Percentiles rank a stretch among this genome's conserved stretches.
Conservation (phyloP, 768 basidiomycete genomes). For the Dacryopinax primogenitus region DNA sequence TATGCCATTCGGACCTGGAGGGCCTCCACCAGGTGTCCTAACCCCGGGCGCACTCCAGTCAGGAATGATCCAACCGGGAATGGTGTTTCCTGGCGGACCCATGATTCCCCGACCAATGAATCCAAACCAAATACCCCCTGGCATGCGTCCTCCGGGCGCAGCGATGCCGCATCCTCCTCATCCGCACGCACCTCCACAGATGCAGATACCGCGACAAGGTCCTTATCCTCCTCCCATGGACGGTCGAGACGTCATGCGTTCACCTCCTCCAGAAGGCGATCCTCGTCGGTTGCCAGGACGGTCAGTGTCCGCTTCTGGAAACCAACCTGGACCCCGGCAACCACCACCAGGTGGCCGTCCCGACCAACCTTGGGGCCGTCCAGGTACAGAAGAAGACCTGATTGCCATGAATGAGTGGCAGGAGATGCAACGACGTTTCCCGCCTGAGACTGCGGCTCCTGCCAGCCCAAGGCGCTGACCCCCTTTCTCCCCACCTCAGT, state of each 20-base stretch:
- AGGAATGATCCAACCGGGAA: slow-evolving; percentile 15
- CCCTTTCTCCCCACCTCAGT: not conserved
- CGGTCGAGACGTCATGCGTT: not conserved
- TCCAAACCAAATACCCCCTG: slow-evolving; percentile 18
- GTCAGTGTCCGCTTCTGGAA: not conserved
- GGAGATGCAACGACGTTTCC: slow-evolving; percentile 2
- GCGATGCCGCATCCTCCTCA: slow-evolving; percentile 1
- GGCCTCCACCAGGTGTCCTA: not conserved
- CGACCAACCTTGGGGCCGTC: not conserved
- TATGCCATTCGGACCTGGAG: not conserved
- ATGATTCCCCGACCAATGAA: slow-evolving; percentile 12
- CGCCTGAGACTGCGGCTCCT: not conserved
- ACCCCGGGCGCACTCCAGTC: slow-evolving; percentile 12
- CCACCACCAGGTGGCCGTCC: not conserved
- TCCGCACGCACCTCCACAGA: not conserved
- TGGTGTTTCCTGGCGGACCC: slow-evolving; percentile 11
- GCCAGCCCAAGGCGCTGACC: not conserved
- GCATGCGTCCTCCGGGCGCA: slow-evolving; percentile 13
- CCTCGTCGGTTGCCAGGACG: not conserved
- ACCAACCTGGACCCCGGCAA: no score
- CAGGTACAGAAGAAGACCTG: not conserved
- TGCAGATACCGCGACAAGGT: slow-evolving; percentile 4
- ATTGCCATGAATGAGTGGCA: slow-evolving; percentile 2
- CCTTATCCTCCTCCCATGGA: slow-evolving; percentile 1
- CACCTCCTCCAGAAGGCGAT: not conserved